phyloP scores from a whole-genome alignment of 2,329 filamentous ascomycete genomes.

The Phialemoniopsis sp. region DNA sequence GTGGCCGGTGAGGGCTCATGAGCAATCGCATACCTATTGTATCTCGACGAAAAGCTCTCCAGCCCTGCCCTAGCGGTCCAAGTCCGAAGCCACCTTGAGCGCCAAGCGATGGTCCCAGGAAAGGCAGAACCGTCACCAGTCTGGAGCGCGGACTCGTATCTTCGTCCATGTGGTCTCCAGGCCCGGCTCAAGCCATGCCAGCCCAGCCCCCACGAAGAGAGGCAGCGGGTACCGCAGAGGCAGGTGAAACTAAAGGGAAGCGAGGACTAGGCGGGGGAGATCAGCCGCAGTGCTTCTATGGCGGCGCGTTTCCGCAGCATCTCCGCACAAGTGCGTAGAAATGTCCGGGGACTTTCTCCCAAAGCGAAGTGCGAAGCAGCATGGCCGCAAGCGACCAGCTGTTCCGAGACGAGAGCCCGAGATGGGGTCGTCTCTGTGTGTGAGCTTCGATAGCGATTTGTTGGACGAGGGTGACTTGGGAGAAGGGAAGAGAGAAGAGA shows the following conservation, averaged over 20 bases:
- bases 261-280: slow-evolving; percentile 58
- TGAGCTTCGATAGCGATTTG: slow-evolving; percentile 99
- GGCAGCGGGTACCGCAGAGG: slow-evolving; percentile 7
- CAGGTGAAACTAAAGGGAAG: slow-evolving; percentile 18
- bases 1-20: slow-evolving; percentile 26
- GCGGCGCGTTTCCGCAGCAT: slow-evolving; percentile 96
- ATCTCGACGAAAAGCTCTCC: slow-evolving; percentile 82
- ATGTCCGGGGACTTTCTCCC: slow-evolving; percentile 99
- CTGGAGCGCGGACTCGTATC: slow-evolving; percentile 77
- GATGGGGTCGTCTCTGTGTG: slow-evolving; percentile 66
- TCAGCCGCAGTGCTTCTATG: slow-evolving; percentile 98
- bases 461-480: slow-evolving; percentile 84
- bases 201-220: slow-evolving; percentile 12
- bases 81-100: slow-evolving; percentile 31
- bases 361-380: slow-evolving; percentile 71
- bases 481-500: slow-evolving; percentile 28
- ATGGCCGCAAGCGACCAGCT: too few relatives aligned
- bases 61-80: slow-evolving; percentile 44
- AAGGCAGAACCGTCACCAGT: slow-evolving; percentile 1
- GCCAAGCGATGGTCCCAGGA: slow-evolving; percentile 32
- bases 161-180: slow-evolving; percentile 65
- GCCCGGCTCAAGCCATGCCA: slow-evolving; percentile 6
- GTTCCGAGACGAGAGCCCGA: slow-evolving; percentile 25
- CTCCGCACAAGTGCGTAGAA: slow-evolving; percentile 23
- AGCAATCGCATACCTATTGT: slow-evolving; percentile 99